Evolutionary conservation across 495 filamentous ascomycete genomes (phyloP).

Genomic region (Penicillium argentinense): DNA sequence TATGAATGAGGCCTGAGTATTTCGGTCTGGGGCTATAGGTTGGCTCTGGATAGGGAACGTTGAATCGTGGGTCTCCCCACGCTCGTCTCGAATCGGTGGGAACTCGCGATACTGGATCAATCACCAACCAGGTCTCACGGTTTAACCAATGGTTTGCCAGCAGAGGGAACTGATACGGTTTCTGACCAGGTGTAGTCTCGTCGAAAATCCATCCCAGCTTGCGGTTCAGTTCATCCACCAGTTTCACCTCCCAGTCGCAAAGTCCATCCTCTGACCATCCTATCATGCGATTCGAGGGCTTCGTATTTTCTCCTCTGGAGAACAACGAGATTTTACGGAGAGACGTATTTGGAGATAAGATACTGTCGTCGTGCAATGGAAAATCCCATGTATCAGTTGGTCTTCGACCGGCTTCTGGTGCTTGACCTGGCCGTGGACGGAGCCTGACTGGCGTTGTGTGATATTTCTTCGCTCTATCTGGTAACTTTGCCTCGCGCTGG

Average conservation of each 20-base stretch:
- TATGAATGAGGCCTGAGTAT: slow-evolving; percentile 21
- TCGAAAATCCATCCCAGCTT: slow-evolving; percentile 40
- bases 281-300: neutral
- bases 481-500: neutral
- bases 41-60: slow-evolving; percentile 30
- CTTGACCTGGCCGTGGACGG: neutral
- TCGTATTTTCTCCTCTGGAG: no score
- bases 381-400: no score
- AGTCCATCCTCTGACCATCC: slow-evolving; percentile 5
- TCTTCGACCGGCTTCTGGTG: neutral
- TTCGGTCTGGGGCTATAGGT: slow-evolving; percentile 22
- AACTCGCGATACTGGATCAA: slow-evolving; percentile 40
- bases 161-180: slow-evolving; percentile 42
- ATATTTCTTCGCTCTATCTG: neutral
- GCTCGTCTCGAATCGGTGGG: slow-evolving; percentile 30
- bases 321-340: neutral
- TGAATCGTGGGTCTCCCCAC: slow-evolving; percentile 40
- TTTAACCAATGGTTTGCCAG: slow-evolving; percentile 49
- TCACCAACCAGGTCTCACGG: slow-evolving; percentile 40
- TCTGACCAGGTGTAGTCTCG: slow-evolving; percentile 41
- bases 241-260: slow-evolving; percentile 38
- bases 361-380: no score
- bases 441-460: neutral
- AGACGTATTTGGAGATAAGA: no score
- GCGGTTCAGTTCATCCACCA: slow-evolving; percentile 37